phyloP scores from a whole-genome alignment of 2,329 filamentous ascomycete species.

The Xylariaceae sp. region DNA sequence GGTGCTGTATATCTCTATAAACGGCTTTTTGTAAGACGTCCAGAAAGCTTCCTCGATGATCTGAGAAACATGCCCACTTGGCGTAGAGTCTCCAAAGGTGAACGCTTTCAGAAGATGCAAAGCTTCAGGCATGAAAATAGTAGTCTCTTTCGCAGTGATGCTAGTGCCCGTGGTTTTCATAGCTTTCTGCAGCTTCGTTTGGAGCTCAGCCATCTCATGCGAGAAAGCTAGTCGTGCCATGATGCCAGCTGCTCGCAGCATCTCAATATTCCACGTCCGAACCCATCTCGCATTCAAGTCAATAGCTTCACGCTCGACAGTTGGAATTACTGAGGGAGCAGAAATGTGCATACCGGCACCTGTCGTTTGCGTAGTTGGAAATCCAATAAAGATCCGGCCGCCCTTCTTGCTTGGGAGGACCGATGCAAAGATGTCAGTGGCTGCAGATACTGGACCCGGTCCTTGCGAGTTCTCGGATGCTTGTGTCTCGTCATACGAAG shows the following conservation, averaged over 20 bases:
- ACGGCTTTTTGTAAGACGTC: conserved; percentile 83
- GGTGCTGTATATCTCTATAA: conserved; percentile 87
- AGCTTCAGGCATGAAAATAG: conserved; percentile 75
- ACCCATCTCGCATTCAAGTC: conserved; percentile 96
- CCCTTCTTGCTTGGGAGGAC: conserved; percentile 86
- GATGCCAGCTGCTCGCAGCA: conserved; percentile 89
- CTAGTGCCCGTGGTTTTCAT: conserved; percentile 53
- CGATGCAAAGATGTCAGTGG: conserved; percentile 83
- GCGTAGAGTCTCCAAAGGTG: conserved; percentile 87
- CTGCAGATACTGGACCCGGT: conserved; percentile 56
- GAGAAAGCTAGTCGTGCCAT: conserved; percentile 86
- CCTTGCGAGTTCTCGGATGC: conserved; percentile 64
- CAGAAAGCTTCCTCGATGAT: conserved; percentile 96
- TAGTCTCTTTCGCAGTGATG: conserved; percentile 67
- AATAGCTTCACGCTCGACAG: conserved; percentile 94
- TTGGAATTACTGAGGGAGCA: conserved; percentile 94
- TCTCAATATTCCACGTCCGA: conserved; percentile 92
- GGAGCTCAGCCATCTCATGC: conserved; percentile 83
- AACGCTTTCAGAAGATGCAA: conserved; percentile 87
- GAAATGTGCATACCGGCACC: conserved; percentile 93
- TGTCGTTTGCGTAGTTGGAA: conserved; percentile 96
- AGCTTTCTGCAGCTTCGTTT: conserved; percentile 60
- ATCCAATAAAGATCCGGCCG: conserved; percentile 94
- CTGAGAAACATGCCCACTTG: conserved; percentile 80
- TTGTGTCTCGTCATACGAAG: conserved; percentile 82